phyloP scores from a whole-genome alignment of 768 basidiomycete genomes.

The Leucosporidium creatinivorum region DNA sequence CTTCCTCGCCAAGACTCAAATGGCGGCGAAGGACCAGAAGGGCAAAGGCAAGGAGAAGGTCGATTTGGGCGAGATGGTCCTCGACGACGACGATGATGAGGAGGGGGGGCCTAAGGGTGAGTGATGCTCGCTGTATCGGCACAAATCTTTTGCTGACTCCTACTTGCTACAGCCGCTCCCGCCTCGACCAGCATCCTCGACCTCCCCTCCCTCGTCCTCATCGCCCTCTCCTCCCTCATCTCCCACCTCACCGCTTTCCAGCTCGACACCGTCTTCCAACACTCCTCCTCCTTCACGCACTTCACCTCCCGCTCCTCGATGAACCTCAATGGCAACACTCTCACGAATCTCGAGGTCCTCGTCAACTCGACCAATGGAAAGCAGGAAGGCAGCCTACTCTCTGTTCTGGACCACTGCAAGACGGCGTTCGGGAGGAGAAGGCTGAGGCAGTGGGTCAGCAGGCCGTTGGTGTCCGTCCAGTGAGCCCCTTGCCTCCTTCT shows the following conservation, averaged over 20 bases:
- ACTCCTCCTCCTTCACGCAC: slow-evolving; percentile 21
- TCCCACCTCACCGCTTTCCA: slow-evolving; percentile 64
- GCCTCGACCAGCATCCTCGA: slow-evolving; percentile 49
- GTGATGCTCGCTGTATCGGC: slow-evolving; percentile 23
- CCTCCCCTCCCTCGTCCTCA: slow-evolving; percentile 55
- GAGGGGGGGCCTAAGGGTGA: slow-evolving; percentile 14
- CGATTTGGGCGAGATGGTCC: slow-evolving; percentile 32
- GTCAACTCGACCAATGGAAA: slow-evolving; percentile 76
- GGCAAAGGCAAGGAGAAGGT: slow-evolving; percentile 3
- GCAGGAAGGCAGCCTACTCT: slow-evolving; percentile 67
- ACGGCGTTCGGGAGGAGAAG: slow-evolving; percentile 83
- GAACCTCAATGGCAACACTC: slow-evolving; percentile 79
- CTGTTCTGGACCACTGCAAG: slow-evolving; percentile 75
- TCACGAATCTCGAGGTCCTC: slow-evolving; percentile 79
- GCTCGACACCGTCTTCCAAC: slow-evolving; percentile 66
- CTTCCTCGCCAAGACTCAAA: slow-evolving; percentile 13
- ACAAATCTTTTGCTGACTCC: slow-evolving; percentile 5
- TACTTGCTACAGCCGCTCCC: neutral
- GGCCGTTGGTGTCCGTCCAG: slow-evolving; percentile 55
- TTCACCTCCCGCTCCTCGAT: slow-evolving; percentile 75
- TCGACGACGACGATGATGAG: slow-evolving; percentile 42
- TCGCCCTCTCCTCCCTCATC: slow-evolving; percentile 67
- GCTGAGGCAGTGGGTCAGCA: slow-evolving; percentile 76
- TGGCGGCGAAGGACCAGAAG: neutral
- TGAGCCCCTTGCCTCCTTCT: slow-evolving; percentile 44